Conservation (phyloP, 2,329 filamentous ascomycete species). For the Bretziella fagacearum region DNA sequence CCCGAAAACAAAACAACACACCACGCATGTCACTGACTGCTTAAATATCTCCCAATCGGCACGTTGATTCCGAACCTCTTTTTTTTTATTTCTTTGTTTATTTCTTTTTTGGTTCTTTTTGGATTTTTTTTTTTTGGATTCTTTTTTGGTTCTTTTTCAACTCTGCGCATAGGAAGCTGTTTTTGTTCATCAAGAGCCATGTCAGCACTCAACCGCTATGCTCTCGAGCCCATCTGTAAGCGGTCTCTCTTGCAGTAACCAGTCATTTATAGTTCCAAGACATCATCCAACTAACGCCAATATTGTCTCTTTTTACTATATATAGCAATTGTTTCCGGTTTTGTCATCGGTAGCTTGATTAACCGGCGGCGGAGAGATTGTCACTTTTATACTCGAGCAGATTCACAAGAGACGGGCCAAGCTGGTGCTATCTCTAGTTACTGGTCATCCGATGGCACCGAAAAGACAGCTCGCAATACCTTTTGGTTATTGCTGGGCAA, state of each 20-base stretch:
- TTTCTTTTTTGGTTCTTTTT: too few species aligned
- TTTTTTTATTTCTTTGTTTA: too few species aligned
- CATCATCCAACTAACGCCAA: neutral
- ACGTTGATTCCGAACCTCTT: too few species aligned
- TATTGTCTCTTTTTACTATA: slow-evolving; percentile 3
- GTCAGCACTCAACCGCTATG: slow-evolving; percentile 8
- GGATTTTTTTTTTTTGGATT: too few species aligned
- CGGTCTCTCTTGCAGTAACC: too few species aligned
- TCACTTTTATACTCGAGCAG: slow-evolving; percentile 8
- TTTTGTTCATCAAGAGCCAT: too few species aligned
- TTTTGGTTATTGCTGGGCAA: slow-evolving; percentile 19
- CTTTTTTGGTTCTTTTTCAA: too few species aligned
- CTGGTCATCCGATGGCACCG: neutral
- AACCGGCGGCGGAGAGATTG: slow-evolving; percentile 9
- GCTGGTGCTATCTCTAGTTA: slow-evolving; percentile 9
- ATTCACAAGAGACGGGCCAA: neutral
- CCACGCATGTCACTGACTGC: too few species aligned
- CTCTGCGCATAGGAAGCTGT: too few species aligned
- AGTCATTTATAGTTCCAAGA: neutral
- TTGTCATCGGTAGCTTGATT: slow-evolving; percentile 7
- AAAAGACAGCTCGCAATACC: neutral
- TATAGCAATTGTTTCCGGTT: slow-evolving; percentile 11
- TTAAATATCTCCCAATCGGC: too few species aligned
- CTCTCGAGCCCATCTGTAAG: slow-evolving; percentile 12
- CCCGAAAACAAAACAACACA: too few species aligned